Evolutionary conservation across 2,329 filamentous ascomycete species (phyloP).

Genomic region (Waltergamsia citrina): DNA sequence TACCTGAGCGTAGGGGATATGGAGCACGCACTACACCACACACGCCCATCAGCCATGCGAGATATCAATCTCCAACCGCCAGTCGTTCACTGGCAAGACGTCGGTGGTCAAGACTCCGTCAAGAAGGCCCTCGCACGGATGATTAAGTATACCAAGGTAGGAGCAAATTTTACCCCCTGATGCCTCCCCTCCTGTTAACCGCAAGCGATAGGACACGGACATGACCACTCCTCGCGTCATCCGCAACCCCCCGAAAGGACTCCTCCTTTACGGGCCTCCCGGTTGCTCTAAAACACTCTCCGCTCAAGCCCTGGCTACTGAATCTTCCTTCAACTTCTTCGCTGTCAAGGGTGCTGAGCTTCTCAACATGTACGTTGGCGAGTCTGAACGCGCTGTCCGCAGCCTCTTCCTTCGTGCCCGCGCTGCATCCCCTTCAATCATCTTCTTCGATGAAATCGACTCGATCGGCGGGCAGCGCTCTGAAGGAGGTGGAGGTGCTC

Average conservation of each 20-base stretch:
- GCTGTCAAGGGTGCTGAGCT: slow-evolving; percentile 90
- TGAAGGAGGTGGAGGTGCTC: slow-evolving; percentile 27
- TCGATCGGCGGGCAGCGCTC: slow-evolving; percentile 57
- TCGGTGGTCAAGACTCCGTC: slow-evolving; percentile 73
- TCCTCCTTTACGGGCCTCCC: slow-evolving; percentile 84
- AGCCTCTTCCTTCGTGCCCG: slow-evolving; percentile 79
- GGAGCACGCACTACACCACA: slow-evolving; percentile 53
- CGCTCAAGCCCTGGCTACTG: slow-evolving; percentile 83
- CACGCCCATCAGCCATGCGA: slow-evolving; percentile 79
- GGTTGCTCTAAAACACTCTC: slow-evolving; percentile 93
- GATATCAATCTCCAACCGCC: slow-evolving; percentile 85
- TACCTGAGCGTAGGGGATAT: slow-evolving; percentile 42
- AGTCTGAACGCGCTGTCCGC: slow-evolving; percentile 79
- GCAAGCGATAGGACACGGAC: slow-evolving; percentile 14
- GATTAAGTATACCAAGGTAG: slow-evolving; percentile 29
- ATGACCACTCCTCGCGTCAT: slow-evolving; percentile 23
- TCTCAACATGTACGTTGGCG: slow-evolving; percentile 94
- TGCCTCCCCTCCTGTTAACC: neutral
- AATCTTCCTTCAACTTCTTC: slow-evolving; percentile 87
- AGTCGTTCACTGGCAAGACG: slow-evolving; percentile 76
- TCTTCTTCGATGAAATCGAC: slow-evolving; percentile 97
- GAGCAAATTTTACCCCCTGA: slow-evolving; percentile 3
- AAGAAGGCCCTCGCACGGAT: slow-evolving; percentile 51
- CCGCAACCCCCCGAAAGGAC: slow-evolving; percentile 61
- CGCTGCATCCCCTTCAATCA: slow-evolving; percentile 80